Evolutionary conservation across 208 protist species (phyloP), one percentile per base, ranked within the genome.

Genomic region (Angomonas deanei): DNA sequence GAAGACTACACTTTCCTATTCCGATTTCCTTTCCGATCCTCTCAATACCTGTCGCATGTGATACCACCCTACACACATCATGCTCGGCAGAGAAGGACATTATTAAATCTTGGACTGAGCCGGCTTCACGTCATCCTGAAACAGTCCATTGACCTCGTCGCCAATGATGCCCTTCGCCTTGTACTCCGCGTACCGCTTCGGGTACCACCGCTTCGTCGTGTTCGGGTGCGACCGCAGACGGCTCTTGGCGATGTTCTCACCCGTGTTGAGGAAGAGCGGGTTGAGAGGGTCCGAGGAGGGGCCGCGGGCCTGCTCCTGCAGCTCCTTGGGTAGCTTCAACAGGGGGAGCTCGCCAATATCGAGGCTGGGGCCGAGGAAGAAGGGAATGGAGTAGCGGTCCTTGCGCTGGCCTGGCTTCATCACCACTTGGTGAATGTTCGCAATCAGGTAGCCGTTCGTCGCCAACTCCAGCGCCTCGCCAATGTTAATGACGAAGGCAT

Each of bases 401-500:
- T 31, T 49, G 47, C 42, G 52, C n/a, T 31, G 28, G 59, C 24
- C 17, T 5, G 59, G 59, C n/a, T 47, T 47, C 53, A 59, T 59
- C 30, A 56, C 42, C 15, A 65, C 60, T 21, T 56, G 60, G 28
- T 65, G 60, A 13, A 56, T 30, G 33, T 65, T 47, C 19, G 60
- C 42, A 19, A 30, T 15, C 1, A 65, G 33, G 60, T 65, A 65
- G 28, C 60, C 60, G 47, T 38, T 47, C 6, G 60, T 65, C 3
- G 47, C 26, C 42, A 65, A 2, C 60, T 65, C 60, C 11, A 65
- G 48, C 10, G 47, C 26, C 60, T 65, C 60, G 42, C 60, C 60
- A 46, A 65, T 65, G 60, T 65, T 65, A 17, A 65, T 46, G 2
- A 65, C 47, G 33, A 33, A 65, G 3, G 60, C n/a, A 19, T 56